Conservation (phyloP, 306 rosid species). For the Canavalia ensiformis region DNA sequence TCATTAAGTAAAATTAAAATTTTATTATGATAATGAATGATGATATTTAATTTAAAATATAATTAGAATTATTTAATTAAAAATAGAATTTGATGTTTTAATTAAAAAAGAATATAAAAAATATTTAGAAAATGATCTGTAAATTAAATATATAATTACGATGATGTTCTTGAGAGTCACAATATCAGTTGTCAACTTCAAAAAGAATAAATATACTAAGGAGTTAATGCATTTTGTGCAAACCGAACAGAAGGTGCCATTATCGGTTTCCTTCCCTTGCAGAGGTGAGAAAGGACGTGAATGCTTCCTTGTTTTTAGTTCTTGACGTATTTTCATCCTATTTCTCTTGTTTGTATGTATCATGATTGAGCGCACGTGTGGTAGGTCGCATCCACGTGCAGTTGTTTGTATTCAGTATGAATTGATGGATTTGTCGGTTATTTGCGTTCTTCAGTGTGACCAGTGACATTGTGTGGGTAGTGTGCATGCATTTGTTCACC, state of each 20-base stretch:
- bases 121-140: no score
- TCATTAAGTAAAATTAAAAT: no score
- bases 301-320: conserved; percentile 39
- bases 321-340: conserved; percentile 3
- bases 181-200: conserved; percentile 50
- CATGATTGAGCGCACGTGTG: conserved; percentile 97
- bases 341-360: not conserved
- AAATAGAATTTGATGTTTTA: no score
- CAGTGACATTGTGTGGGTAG: not conserved
- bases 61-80: no score
- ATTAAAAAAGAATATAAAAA: no score
- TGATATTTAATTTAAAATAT: no score
- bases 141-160: no score
- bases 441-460: not conserved
- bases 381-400: conserved; percentile 91
- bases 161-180: conserved; percentile 19
- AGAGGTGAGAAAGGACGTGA: conserved; percentile 9
- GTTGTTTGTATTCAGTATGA: conserved; percentile 66
- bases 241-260: conserved; percentile 13
- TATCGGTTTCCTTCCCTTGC: not conserved
- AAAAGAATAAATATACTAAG: conserved; percentile 31
- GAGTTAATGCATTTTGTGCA: conserved; percentile 43
- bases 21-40: no score
- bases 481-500: conserved; percentile 22
- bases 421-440: conserved; percentile 61